Conservation (phyloP, 768 basidiomycete genomes). For the Pulveroboletus ravenelii region DNA sequence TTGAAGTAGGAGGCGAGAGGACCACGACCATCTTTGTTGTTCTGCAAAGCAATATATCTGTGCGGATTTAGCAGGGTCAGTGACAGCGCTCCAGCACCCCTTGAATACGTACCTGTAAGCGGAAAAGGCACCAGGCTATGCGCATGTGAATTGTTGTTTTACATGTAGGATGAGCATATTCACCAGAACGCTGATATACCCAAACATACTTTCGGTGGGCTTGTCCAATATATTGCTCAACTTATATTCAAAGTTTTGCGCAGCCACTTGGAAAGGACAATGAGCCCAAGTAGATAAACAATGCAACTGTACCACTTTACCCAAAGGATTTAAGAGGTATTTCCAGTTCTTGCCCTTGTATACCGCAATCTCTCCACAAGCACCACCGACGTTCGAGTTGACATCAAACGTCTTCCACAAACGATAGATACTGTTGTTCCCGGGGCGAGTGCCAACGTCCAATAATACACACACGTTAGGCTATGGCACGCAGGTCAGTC, state of each 20-base stretch:
- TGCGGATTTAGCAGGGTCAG: conserved; percentile 1
- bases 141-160: conserved; percentile 8
- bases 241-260: conserved; percentile 96
- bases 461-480: conserved; percentile 90
- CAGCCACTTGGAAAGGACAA: conserved; percentile 54
- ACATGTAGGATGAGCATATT: conserved; percentile 13
- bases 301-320: conserved; percentile 34
- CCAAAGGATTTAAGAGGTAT: conserved; percentile 76
- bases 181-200: conserved; percentile 94
- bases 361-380: conserved; percentile 93
- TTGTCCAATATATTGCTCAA: conserved; percentile 88
- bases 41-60: conserved; percentile 84
- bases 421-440: conserved; percentile 83
- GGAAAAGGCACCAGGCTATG: conserved; percentile 87
- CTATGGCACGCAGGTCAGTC: conserved; percentile 31
- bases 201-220: conserved; percentile 83
- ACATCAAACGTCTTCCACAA: conserved; percentile 95
- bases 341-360: conserved; percentile 91
- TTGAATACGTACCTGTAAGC: conserved; percentile 57
- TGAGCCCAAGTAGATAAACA: background rate
- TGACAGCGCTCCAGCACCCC: background rate
- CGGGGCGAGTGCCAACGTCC: conserved; percentile 91
- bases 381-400: conserved; percentile 89
- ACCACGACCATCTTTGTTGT: conserved; percentile 74
- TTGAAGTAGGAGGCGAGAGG: conserved; percentile 97